Conservation (phyloP, 2,329 filamentous ascomycete genomes). For the Cryphonectria carpinicola region DNA sequence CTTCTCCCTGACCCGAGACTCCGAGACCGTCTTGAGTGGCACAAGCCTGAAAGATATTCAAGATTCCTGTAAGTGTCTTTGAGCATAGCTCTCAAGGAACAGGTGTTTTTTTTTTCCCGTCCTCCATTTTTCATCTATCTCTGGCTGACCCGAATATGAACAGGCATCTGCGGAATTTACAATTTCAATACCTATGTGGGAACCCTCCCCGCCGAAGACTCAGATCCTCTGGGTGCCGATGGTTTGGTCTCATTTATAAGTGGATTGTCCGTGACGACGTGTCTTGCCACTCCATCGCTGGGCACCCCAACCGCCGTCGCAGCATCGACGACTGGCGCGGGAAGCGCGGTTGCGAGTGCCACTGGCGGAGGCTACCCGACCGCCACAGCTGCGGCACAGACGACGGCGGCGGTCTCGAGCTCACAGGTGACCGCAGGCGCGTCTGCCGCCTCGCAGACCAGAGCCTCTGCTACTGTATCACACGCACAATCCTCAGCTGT, state of each 20-base stretch:
- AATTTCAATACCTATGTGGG: conserved; percentile 63
- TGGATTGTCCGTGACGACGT: conserved; percentile 38
- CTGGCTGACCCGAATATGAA: neutral
- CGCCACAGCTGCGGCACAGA: conserved; percentile 9
- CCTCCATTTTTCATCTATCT: too few relatives aligned
- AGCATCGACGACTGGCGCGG: conserved; percentile 33
- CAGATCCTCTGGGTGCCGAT: conserved; percentile 42
- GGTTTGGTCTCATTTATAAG: conserved; percentile 38
- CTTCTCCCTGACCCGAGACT: conserved; percentile 50
- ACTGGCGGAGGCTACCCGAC: conserved; percentile 1
- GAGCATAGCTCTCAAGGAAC: neutral
- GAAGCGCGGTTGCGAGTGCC: conserved; percentile 18
- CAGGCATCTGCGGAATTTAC: conserved; percentile 52
- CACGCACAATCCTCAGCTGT: conserved; percentile 26
- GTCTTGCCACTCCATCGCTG: conserved; percentile 31
- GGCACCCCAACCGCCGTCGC: conserved; percentile 22
- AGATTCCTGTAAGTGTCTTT: conserved; percentile 42
- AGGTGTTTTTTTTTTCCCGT: neutral
- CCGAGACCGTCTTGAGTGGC: conserved; percentile 47
- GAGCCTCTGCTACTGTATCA: neutral
- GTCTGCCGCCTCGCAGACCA: neutral
- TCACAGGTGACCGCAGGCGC: conserved; percentile 3
- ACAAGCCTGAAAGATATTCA: conserved; percentile 54
- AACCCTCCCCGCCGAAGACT: conserved; percentile 46
- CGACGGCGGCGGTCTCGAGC: conserved; percentile 1